These are phyloP conservation scores for Emmonsiellopsis sp. DNA, from an alignment of 2,329 filamentous ascomycete species.

Conservation along the genomic window DNA sequence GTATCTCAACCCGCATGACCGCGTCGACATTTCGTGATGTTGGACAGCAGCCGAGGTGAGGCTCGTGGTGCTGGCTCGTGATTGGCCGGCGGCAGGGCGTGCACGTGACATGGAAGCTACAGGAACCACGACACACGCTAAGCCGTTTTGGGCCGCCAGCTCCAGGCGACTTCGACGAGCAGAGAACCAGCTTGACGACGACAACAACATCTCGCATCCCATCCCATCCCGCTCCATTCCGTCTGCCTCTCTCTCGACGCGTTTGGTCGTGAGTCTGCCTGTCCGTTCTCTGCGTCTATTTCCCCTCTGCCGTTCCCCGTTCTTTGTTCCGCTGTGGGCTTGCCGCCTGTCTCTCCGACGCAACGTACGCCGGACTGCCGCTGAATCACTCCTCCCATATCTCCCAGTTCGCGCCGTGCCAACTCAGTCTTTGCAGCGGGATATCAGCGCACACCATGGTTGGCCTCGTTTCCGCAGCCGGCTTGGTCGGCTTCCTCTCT, in stretches of 20 bases:
- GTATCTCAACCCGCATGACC: no score
- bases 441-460: constrained; percentile 54
- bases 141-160: background rate
- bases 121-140: constrained; percentile 2
- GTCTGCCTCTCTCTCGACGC: background rate
- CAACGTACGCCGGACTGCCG: no score
- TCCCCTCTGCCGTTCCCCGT: no score
- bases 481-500: constrained; percentile 87
- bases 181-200: background rate
- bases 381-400: no score
- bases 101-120: background rate
- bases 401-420: no score
- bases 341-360: no score
- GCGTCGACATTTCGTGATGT: no score
- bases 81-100: background rate
- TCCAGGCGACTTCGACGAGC: background rate
- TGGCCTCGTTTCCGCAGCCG: constrained; percentile 85
- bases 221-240: background rate
- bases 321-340: no score
- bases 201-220: background rate
- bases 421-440: no score
- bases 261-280: no score
- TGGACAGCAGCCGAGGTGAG: background rate
- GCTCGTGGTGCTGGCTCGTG: background rate
- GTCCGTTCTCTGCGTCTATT: no score